Conservation (phyloP, 2,329 filamentous ascomycete genomes). For the Coniella lustricola region DNA sequence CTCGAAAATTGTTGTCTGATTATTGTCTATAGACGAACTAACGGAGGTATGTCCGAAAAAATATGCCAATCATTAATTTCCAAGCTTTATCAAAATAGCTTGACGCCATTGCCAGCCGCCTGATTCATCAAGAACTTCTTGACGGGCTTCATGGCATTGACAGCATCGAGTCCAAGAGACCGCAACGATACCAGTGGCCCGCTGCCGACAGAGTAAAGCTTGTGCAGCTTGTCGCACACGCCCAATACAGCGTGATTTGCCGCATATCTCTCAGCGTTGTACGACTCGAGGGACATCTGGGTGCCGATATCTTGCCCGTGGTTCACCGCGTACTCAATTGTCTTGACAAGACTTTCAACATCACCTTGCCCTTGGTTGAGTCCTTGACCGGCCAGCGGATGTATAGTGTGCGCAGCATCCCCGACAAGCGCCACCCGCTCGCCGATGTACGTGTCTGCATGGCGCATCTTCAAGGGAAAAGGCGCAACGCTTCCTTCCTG, state of each 20-base stretch:
- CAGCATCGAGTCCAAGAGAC: conserved; percentile 66
- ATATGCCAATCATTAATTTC: neutral
- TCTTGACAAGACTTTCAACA: conserved; percentile 67
- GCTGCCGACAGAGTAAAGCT: conserved; percentile 74
- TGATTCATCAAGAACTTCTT: conserved; percentile 84
- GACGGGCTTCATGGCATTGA: conserved; percentile 66
- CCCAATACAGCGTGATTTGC: conserved; percentile 74
- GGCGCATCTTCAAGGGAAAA: conserved; percentile 84
- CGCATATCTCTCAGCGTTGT: conserved; percentile 73
- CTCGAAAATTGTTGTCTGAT: neutral
- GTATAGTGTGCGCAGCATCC: conserved; percentile 90
- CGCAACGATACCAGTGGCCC: conserved; percentile 75
- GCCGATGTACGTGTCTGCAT: conserved; percentile 87
- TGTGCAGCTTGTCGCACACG: conserved; percentile 84
- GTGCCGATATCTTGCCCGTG: conserved; percentile 86
- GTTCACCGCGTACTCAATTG: conserved; percentile 67
- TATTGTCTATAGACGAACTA: no score
- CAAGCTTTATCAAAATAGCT: conserved; percentile 26
- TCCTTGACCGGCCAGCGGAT: conserved; percentile 90
- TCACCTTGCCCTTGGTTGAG: conserved; percentile 91
- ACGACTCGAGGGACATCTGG: conserved; percentile 69
- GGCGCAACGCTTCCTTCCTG: conserved; percentile 77
- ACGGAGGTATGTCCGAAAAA: neutral
- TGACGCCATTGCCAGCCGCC: conserved; percentile 49
- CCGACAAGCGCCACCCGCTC: conserved; percentile 89